Evolutionary conservation across 2,329 filamentous ascomycete species (phyloP), one percentile per base, ranked within the genome.

Genomic region (Alternaria gansuensis): DNA sequence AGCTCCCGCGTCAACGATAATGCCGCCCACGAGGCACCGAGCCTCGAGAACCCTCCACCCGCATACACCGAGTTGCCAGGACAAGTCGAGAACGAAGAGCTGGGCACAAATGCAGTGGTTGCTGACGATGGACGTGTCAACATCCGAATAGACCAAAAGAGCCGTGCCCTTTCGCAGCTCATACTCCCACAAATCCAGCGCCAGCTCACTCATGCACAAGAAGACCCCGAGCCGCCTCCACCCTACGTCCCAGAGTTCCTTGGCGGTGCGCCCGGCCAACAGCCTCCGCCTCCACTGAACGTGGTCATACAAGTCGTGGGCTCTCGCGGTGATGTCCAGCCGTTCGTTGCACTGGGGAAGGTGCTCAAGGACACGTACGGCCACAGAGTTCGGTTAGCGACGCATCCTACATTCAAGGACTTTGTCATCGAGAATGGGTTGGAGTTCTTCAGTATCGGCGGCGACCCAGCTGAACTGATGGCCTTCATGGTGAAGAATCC

Each of bases 401-500:
- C 82, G 31, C 82, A 83, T 64, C 80, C 80, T 4, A 77, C 75
- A 2, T 83, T 83, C 72, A 79, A 80, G 60, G 74, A 80, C 51
- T 83, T 83, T 56, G 81, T 83, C 8, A 75, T 72, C 10, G 80
- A 83, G 59, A 81, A 82, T 66, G 81, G 81, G 2, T 64, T 83
- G 31, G 82, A 83, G 54, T 83, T 83, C 39, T 83, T 82, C 75
- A 82, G 77, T 59, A 83, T 83, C 57, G 81, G 81, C 17, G 82
- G 81, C 4, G 82, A 83, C 61, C 82, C 82, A 13, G 75, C 80
- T 11, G 77, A 81, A 60, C 75, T 83, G 37, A 83, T 83, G 82
- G 91, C 92, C 3, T 96, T 94, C 70, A 96, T 96, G 92, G 92
- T 95, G 44, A 93, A 93, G 77, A 90, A 95, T 66, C 91, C 92